phyloP scores from a whole-genome alignment of 2,329 filamentous ascomycete genomes.

The Neonectria coccinea region DNA sequence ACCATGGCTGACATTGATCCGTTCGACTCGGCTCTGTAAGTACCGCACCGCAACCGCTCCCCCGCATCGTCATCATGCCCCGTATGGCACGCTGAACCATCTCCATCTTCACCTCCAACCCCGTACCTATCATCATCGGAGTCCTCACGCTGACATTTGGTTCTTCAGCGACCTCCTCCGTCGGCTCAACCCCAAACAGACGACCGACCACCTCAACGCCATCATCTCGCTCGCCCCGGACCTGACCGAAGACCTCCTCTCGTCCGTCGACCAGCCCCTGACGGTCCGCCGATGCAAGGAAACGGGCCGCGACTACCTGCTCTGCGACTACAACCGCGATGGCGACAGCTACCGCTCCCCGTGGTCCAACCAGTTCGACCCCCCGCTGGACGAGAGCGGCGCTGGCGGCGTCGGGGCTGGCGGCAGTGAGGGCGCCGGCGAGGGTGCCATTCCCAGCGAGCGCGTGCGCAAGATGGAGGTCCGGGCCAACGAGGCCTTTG shows the following conservation, averaged over 20 bases:
- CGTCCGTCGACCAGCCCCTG: constrained; percentile 96
- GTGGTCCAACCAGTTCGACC: constrained; percentile 99
- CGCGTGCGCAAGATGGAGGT: constrained; percentile 93
- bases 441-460: constrained; percentile 90
- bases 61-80: constrained; percentile 19
- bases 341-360: constrained; percentile 97
- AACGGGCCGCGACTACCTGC: constrained; percentile 92
- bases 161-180: constrained; percentile 89
- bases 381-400: constrained; percentile 78
- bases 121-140: not conserved
- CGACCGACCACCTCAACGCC: constrained; percentile 85
- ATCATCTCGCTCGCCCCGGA: constrained; percentile 91
- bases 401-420: constrained; percentile 63
- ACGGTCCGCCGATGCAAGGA: constrained; percentile 86
- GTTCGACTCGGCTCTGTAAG: constrained; percentile 82
- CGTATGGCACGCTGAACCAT: not conserved
- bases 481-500: constrained; percentile 94
- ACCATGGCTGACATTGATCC: constrained; percentile 69
- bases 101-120: not conserved
- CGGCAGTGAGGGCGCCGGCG: constrained; percentile 72
- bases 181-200: constrained; percentile 94
- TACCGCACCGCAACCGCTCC: constrained; percentile 13
- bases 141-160: constrained; percentile 9
- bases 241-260: constrained; percentile 96
- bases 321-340: constrained; percentile 99